Evolutionary conservation across 306 rosid genomes (phyloP).

Genomic region (Quercus dentata): DNA sequence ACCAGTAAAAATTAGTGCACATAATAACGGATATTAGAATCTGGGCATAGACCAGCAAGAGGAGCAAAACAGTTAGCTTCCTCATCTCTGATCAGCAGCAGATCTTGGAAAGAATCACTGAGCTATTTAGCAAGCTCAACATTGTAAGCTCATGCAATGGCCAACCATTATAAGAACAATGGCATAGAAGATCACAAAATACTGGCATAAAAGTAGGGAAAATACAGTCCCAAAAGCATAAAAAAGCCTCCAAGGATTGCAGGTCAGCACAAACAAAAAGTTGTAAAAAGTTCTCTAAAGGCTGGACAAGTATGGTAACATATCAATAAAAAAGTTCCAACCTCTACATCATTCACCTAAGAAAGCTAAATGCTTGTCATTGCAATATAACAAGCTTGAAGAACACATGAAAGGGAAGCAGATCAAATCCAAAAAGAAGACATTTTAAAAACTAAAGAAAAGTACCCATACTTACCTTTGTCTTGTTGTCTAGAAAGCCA

Average conservation of each 20-base stretch:
- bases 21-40: too few species aligned
- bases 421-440: conserved; percentile 43
- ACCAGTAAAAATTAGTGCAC: too few species aligned
- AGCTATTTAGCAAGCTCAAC: too few species aligned
- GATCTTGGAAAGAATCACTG: too few species aligned
- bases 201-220: conserved; percentile 41
- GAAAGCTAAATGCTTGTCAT: conserved; percentile 56
- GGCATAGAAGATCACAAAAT: too few species aligned
- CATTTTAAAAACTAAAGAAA: conserved; percentile 28
- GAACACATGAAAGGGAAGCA: conserved; percentile 53
- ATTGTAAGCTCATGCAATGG: too few species aligned
- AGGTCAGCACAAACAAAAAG: conserved; percentile 42
- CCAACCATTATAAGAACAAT: too few species aligned
- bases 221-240: conserved; percentile 36
- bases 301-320: conserved; percentile 35
- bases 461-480: neutral
- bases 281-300: conserved; percentile 48
- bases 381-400: conserved; percentile 52
- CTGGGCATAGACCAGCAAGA: too few species aligned
- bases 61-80: too few species aligned
- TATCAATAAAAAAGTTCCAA: conserved; percentile 39
- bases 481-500: conserved; percentile 57
- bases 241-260: conserved; percentile 36
- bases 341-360: conserved; percentile 84
- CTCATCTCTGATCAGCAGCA: too few species aligned